phyloP scores from a whole-genome alignment of 1,139 yeast genomes.

The Candida sojae region DNA sequence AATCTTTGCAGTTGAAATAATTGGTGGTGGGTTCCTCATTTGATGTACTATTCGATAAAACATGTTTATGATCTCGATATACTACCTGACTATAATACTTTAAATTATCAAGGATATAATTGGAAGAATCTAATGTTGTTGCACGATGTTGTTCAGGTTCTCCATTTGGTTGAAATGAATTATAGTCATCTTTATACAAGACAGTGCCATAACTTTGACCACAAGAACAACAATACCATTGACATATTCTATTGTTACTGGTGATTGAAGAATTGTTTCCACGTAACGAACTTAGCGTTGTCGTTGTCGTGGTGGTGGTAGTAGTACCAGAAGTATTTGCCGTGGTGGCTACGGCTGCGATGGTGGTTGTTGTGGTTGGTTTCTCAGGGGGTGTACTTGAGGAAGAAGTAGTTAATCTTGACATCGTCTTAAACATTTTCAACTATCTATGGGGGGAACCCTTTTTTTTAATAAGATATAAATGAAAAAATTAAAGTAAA shows the following conservation, averaged over 20 bases:
- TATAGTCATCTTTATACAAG: constrained; percentile 23
- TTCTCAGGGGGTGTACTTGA: constrained; percentile 1
- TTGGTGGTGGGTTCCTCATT: not conserved
- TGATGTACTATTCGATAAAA: constrained; percentile 1
- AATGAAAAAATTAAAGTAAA: not conserved
- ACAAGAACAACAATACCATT: constrained; percentile 57
- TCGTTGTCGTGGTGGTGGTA: too few relatives aligned
- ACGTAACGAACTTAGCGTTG: not conserved
- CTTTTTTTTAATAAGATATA: not conserved
- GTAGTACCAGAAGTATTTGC: too few relatives aligned
- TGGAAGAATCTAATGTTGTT: constrained; percentile 2
- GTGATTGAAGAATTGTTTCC: not conserved
- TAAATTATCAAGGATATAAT: constrained; percentile 18
- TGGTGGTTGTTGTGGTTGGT: not conserved
- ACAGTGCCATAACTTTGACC: constrained; percentile 52
- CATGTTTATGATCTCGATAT: constrained; percentile 20
- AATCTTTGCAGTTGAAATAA: constrained; percentile 8
- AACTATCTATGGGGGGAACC: not conserved
- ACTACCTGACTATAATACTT: constrained; percentile 33
- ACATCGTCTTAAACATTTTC: not conserved
- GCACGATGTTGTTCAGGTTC: constrained; percentile 3
- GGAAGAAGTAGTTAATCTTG: not conserved
- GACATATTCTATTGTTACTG: constrained; percentile 39
- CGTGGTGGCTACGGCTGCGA: not conserved
- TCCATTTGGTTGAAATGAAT: constrained; percentile 1